These are phyloP conservation scores for Desmodesmus armatus DNA, from an alignment of 139 green algal species.

Conservation along the genomic window DNA sequence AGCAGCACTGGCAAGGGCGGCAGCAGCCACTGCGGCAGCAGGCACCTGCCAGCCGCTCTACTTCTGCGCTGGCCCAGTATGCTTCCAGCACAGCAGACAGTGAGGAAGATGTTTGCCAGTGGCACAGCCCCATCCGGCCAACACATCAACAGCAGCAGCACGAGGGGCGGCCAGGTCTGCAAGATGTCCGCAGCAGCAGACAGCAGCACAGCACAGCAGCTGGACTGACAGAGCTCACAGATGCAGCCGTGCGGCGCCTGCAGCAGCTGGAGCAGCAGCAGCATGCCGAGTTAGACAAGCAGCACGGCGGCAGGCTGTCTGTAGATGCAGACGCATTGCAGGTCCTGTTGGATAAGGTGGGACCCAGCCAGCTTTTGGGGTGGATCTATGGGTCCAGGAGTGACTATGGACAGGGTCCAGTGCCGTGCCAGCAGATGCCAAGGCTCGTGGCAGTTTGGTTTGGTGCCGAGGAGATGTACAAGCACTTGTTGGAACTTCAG, in stretches of 20 bases:
- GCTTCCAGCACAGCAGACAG: slow-evolving; percentile 2
- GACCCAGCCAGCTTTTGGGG: background rate
- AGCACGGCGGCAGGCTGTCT: background rate
- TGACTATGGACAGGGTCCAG: background rate
- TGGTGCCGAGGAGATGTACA: background rate
- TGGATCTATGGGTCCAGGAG: background rate
- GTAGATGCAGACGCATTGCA: slow-evolving; percentile 12
- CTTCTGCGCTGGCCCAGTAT: no score
- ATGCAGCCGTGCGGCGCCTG: background rate
- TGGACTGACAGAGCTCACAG: background rate
- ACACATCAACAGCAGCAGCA: background rate
- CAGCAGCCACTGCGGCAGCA: background rate
- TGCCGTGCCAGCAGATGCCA: background rate
- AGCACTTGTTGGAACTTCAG: background rate
- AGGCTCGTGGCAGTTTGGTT: background rate
- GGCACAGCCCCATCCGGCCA: background rate
- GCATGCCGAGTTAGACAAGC: no score
- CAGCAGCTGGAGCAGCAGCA: background rate
- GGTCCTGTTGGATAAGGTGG: slow-evolving; percentile 34
- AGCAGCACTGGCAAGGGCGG: background rate
- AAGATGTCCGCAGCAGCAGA: background rate
- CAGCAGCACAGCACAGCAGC: background rate
- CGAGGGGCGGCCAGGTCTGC: background rate
- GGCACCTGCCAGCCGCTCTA: no score
- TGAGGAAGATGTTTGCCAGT: background rate